phyloP scores from a whole-genome alignment of 192 early-diverging fungal species.

The Cetraspora pellucida region DNA sequence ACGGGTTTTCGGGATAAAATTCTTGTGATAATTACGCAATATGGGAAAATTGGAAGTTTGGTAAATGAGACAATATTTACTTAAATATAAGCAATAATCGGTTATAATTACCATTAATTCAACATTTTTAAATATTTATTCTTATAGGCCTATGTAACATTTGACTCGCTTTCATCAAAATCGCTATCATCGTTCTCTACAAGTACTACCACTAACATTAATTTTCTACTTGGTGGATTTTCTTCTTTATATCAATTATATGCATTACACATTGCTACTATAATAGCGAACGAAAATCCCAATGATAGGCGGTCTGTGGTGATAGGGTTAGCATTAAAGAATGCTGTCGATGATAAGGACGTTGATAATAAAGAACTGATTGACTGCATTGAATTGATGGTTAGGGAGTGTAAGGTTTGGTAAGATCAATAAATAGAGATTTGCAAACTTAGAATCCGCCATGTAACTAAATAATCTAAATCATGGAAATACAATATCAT shows the following conservation, averaged over 20 bases:
- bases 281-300: conserved; percentile 54
- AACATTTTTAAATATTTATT: background rate
- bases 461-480: no score
- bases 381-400: conserved; percentile 45
- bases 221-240: conserved; percentile 50
- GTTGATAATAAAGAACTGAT: conserved; percentile 42
- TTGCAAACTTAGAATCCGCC: no score
- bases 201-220: conserved; percentile 35
- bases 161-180: background rate
- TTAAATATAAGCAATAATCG: background rate
- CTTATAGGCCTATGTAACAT: conserved; percentile 11
- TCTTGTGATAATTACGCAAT: conserved; percentile 54
- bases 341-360: conserved; percentile 34
- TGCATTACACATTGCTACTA: conserved; percentile 51
- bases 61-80: conserved; percentile 36
- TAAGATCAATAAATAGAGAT: background rate
- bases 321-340: conserved; percentile 51
- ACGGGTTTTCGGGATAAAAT: conserved; percentile 55
- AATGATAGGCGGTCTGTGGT: conserved; percentile 49
- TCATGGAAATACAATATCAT: no score
- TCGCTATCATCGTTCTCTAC: background rate
- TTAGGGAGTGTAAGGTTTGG: conserved; percentile 52
- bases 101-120: background rate
- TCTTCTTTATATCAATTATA: conserved; percentile 55
- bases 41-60: conserved; percentile 58